These are phyloP conservation scores for Pleurotus citrinopileatus DNA, from an alignment of 768 basidiomycete species.

Conservation along the genomic window DNA sequence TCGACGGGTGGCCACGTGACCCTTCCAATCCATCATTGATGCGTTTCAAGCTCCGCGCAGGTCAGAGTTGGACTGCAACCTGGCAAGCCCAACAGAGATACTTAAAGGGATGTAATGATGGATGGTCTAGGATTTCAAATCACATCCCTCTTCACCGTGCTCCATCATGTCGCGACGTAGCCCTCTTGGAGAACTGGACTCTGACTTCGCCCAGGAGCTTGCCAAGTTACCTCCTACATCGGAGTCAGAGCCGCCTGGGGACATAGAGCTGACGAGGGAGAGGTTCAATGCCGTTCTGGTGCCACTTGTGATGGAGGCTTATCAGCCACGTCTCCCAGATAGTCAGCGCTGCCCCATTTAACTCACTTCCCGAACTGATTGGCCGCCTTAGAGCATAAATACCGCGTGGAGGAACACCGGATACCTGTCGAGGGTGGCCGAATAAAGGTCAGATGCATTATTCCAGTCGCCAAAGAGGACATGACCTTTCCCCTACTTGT, in stretches of 20 bases:
- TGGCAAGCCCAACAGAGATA: neutral
- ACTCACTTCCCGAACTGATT: neutral
- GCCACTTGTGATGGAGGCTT: conserved; percentile 3
- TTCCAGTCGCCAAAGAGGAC: neutral
- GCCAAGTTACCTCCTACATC: neutral
- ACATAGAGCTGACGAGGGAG: neutral
- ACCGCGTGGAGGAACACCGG: neutral
- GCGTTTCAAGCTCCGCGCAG: neutral
- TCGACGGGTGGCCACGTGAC: conserved; percentile 1
- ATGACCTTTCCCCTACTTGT: conserved; percentile 9
- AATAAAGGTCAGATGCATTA: conserved; percentile 8
- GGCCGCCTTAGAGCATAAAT: neutral
- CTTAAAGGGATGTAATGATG: conserved; percentile 3
- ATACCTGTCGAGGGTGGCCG: conserved; percentile 6
- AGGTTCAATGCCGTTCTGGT: neutral
- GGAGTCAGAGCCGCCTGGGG: neutral
- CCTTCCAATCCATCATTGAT: neutral
- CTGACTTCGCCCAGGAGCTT: neutral
- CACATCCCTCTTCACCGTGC: neutral
- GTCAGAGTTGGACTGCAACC: neutral
- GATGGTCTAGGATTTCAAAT: neutral
- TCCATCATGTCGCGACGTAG: neutral
- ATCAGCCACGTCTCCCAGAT: neutral
- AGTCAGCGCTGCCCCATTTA: neutral
- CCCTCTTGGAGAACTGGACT: neutral